Evolutionary conservation across 164 flowering plant genomes (phyloP).

Genomic region (Aristolochia contorta): DNA sequence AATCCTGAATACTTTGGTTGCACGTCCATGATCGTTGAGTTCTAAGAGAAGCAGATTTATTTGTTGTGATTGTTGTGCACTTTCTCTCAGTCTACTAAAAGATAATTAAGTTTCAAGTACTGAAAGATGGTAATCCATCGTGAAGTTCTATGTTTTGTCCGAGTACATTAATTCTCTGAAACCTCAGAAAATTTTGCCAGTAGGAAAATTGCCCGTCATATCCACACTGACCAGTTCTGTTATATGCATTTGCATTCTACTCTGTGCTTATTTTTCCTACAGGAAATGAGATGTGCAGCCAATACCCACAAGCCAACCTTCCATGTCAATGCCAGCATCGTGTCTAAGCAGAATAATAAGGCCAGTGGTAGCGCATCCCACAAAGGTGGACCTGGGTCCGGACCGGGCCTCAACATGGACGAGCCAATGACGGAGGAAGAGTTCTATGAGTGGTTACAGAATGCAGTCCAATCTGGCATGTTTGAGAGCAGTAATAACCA

Average conservation of each 20-base stretch:
- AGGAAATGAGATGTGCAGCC: conserved; percentile 96
- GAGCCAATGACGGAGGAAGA: conserved; percentile 83
- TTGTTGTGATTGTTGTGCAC: too few relatives aligned
- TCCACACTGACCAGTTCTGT: background rate
- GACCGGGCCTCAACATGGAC: conserved; percentile 41
- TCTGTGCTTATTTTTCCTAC: conserved; percentile 12
- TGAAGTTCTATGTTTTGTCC: too few relatives aligned
- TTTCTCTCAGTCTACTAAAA: too few relatives aligned
- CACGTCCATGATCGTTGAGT: too few relatives aligned
- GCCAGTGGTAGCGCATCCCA: conserved; percentile 47
- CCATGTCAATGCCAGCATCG: conserved; percentile 78
- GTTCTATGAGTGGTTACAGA: conserved; percentile 75
- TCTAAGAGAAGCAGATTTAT: too few relatives aligned
- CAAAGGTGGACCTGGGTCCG: conserved; percentile 26
- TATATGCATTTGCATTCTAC: background rate
- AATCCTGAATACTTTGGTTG: background rate
- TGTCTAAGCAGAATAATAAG: conserved; percentile 38
- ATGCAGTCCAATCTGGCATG: conserved; percentile 67
- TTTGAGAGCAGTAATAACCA: conserved; percentile 40
- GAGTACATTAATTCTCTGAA: too few relatives aligned
- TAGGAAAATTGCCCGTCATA: background rate
- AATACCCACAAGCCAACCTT: conserved; percentile 93
- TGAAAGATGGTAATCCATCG: too few relatives aligned
- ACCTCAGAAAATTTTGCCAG: background rate
- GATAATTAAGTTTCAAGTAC: too few relatives aligned